These are phyloP conservation scores for Xylaria grammica DNA, from an alignment of 495 filamentous ascomycete genomes.

Conservation along the genomic window DNA sequence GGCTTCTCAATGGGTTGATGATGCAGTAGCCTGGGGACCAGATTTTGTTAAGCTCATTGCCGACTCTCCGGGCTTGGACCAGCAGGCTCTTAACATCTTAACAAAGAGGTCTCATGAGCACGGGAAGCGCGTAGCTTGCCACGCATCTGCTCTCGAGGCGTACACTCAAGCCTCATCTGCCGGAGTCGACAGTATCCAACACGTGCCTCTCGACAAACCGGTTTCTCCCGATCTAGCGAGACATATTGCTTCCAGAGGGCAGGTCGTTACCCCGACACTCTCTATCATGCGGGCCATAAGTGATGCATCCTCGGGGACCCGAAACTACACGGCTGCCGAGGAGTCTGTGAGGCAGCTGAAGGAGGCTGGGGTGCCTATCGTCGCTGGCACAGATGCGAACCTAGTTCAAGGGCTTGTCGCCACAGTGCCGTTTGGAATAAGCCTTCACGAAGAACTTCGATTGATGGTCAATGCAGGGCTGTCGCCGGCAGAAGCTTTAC, in stretches of 20 bases:
- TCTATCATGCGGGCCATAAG: conserved; percentile 8
- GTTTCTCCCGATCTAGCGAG: neutral
- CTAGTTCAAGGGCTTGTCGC: conserved; percentile 5
- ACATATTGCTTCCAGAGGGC: conserved; percentile 1
- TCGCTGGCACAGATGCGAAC: conserved; percentile 12
- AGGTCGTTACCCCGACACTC: conserved; percentile 6
- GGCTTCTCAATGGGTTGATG: conserved; percentile 2
- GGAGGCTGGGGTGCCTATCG: conserved; percentile 8
- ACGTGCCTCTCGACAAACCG: neutral
- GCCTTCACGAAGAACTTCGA: conserved; percentile 12
- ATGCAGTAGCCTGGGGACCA: conserved; percentile 10
- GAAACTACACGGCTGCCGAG: conserved; percentile 9
- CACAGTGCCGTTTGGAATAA: conserved; percentile 11
- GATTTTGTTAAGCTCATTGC: conserved; percentile 17
- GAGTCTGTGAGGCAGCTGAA: conserved; percentile 9
- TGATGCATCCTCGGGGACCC: neutral
- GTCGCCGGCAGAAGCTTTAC: conserved; percentile 14
- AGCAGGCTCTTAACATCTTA: conserved; percentile 7
- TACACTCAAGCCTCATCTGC: conserved; percentile 1
- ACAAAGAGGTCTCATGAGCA: conserved; percentile 14
- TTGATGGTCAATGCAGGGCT: conserved; percentile 10
- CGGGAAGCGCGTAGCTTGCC: conserved; percentile 2
- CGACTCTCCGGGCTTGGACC: conserved; percentile 10
- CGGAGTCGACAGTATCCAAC: conserved; percentile 7
- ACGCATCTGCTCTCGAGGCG: neutral